Evolutionary conservation across 345 rosid genomes (phyloP), one percentile per base, ranked within the genome.

Genomic region (Eutrema japonicum): DNA sequence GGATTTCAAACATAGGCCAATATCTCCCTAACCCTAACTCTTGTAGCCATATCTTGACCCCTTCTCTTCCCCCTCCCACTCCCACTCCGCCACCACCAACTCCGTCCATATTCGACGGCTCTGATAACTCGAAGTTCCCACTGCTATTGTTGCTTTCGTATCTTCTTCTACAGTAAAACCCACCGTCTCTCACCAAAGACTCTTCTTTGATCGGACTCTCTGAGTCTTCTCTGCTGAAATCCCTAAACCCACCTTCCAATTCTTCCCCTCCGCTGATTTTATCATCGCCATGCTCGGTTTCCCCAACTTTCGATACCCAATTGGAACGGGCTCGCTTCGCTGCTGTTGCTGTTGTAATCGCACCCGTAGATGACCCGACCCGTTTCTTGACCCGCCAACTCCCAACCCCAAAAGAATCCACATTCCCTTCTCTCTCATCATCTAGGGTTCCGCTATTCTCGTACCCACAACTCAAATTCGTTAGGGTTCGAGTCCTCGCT

Each of bases 1-100:
- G 94, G 53, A 90, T 83, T 81, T 90, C 92, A 16, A 88, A 90
- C 76, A 88, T 86, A 0, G 94, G 87, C 10, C 92, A 88, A 60
- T 90, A 90, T 50, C 90, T 79, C 64, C 94, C 92, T 72, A 90
- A 85, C 48, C 96, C 94, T 52, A 90, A 69, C 51, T 77, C 80
- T 33, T 77, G 75, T 9, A 64, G 13, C 64, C 79, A 64, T 56
- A 74, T 60, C 54, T 13, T 47, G 2, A 82, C 73, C 7, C 68
- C 76, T 64, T 64, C 81, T 62, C 71, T 51, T 50, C 60, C 53
- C 65, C 75, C 53, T 69, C 75, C 22, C 42, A 0, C 22, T 18
- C 22, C 22, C 22, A 18, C 22, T 18, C 63, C 85, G 14, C 86
- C 84, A 73, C 49, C 85, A 14, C 42, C 68, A 37, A 38, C n/a